Evolutionary conservation across 2,329 filamentous ascomycete genomes (phyloP).

Genomic region (Diplodia corticola): DNA sequence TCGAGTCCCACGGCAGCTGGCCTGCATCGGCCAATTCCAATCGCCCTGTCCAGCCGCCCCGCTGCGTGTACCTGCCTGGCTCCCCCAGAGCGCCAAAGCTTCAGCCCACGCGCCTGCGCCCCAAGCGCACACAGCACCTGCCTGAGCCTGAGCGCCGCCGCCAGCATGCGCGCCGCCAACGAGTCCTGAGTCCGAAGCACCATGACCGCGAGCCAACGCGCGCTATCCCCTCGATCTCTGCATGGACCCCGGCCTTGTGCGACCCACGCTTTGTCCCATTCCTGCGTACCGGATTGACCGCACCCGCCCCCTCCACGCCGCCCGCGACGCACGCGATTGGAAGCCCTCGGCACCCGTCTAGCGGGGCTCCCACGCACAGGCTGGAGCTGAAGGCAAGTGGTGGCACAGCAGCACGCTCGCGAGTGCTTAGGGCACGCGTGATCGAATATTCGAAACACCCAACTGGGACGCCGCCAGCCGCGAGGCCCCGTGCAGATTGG

Average conservation of each 20-base stretch:
- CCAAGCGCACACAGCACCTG: slow-evolving; percentile 13
- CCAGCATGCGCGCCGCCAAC: slow-evolving; percentile 38
- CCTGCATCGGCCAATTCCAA: slow-evolving; percentile 24
- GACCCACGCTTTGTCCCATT: slow-evolving; percentile 42
- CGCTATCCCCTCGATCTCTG: slow-evolving; percentile 35
- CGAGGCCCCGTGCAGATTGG: slow-evolving; percentile 38
- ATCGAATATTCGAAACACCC: slow-evolving; percentile 43
- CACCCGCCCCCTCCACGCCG: slow-evolving; percentile 12
- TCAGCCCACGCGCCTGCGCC: slow-evolving; percentile 10
- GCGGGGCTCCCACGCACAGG: slow-evolving; percentile 20
- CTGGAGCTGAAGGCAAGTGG: slow-evolving; percentile 25
- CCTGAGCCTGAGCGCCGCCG: slow-evolving; percentile 26
- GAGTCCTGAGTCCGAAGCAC: slow-evolving; percentile 29
- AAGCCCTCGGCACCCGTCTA: slow-evolving; percentile 21
- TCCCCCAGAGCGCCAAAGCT: not conserved
- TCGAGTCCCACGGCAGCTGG: slow-evolving; percentile 22
- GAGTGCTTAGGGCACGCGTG: slow-evolving; percentile 42
- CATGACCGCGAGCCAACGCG: slow-evolving; percentile 27
- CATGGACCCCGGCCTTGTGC: slow-evolving; percentile 39
- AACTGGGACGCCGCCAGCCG: slow-evolving; percentile 41
- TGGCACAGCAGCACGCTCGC: slow-evolving; percentile 40
- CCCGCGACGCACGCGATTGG: slow-evolving; percentile 13
- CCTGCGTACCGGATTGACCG: slow-evolving; percentile 37
- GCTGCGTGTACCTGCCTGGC: slow-evolving; percentile 23
- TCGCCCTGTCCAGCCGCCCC: slow-evolving; percentile 16